Evolutionary conservation across 176 grass and related monocot genomes (phyloP), one percentile per base, ranked within the genome.

Genomic region (Oryza coarctata): DNA sequence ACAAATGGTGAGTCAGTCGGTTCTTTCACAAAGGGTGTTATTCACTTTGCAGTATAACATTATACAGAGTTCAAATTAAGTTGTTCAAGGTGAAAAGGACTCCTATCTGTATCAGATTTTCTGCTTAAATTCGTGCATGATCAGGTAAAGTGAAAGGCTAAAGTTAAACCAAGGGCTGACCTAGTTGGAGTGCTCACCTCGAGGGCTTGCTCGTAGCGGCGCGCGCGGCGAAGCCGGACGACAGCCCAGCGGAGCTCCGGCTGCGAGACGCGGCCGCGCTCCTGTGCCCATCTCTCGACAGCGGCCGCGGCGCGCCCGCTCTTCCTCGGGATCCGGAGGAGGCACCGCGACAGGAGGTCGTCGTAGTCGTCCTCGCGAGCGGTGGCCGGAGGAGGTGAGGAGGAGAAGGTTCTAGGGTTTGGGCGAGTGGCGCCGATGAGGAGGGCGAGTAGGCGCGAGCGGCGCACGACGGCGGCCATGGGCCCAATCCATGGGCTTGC

Each of bases 131-230:
- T 38, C 22, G 31, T 36, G n/a, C n/a, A n/a, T 38, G 58, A 27
- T 25, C 13, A 66, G 52, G 8, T 12, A 2, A 32, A 26, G 12
- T 35, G 30, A 44, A 22, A 11, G 39, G 11, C 12, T 6, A 20
- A 43, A 55, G 34, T 12, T 67, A 68, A 29, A 80, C 23, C 71
- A 13, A 70, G n/a, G 15, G 73, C 41, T 20, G 5, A 30, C 30
- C 52, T 44, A n/a, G 65, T 6, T 20, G 33, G 35, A 73, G 22
- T 36, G 30, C 62, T 89, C 40, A 91, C 90, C 84, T 95, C 78
- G 69, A 95, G 93, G 32, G 93, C 90, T 47, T 92, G 87, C 70
- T 86, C 49, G 65, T 95, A 88, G 63, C 93, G 87, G 29, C 76
- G 67, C 14, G 78, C 74, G 43, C 75, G 84, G 30, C 73, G 83